Evolutionary conservation across 2,329 filamentous ascomycete genomes (phyloP).

Genomic region (Myrmaecium sp.): DNA sequence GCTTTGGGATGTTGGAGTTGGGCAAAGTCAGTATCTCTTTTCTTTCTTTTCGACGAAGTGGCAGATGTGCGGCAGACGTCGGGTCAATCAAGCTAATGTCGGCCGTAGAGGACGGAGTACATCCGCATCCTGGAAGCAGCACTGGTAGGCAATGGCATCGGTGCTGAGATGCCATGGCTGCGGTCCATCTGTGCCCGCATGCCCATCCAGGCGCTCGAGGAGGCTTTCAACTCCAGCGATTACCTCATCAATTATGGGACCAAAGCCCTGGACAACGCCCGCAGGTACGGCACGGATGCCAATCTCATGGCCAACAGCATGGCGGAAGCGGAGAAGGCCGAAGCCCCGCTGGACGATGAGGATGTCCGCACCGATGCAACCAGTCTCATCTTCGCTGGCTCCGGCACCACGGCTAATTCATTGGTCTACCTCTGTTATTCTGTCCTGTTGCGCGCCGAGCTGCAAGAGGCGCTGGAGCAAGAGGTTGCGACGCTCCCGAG

Average conservation of each 20-base stretch:
- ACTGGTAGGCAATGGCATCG: slow-evolving; percentile 14
- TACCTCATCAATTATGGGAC: slow-evolving; percentile 9
- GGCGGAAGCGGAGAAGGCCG: slow-evolving; percentile 7
- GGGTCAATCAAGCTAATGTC: background rate
- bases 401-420: slow-evolving; percentile 1
- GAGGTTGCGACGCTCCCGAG: slow-evolving; percentile 10
- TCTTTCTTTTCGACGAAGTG: no score
- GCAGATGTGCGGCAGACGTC: no score
- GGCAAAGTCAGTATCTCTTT: slow-evolving; percentile 13
- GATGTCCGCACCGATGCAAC: slow-evolving; percentile 2
- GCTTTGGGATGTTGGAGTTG: slow-evolving; percentile 21
- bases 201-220: slow-evolving; percentile 7
- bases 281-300: slow-evolving; percentile 2
- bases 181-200: slow-evolving; percentile 8
- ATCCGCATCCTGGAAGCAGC: slow-evolving; percentile 13
- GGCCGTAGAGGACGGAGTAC: slow-evolving; percentile 8
- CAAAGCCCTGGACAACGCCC: slow-evolving; percentile 8
- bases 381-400: slow-evolving; percentile 1
- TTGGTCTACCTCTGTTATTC: slow-evolving; percentile 1
- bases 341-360: background rate
- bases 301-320: slow-evolving; percentile 13
- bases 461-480: slow-evolving; percentile 10
- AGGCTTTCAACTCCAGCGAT: slow-evolving; percentile 9
- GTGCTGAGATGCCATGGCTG: slow-evolving; percentile 15
- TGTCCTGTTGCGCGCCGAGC: slow-evolving; percentile 5